Percentiles rank a stretch among this genome's conserved stretches.
Conservation (phyloP, 2,329 filamentous ascomycete species). For the Passalora sequoiae region DNA sequence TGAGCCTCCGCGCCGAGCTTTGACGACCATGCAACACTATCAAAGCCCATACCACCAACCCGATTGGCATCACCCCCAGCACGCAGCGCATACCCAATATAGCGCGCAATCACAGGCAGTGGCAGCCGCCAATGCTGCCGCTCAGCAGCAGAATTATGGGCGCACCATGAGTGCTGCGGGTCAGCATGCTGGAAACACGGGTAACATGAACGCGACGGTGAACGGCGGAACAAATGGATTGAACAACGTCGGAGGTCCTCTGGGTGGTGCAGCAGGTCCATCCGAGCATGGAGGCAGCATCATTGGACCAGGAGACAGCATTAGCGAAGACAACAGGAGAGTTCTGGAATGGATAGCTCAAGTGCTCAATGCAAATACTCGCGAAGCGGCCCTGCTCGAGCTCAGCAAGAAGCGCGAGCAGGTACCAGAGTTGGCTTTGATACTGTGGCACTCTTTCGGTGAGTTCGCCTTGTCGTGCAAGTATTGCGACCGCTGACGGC, state of each 20-base stretch:
- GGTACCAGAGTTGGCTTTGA: conserved; percentile 90
- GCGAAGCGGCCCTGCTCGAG: conserved; percentile 87
- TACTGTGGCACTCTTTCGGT: conserved; percentile 99
- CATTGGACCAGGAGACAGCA: conserved; percentile 30
- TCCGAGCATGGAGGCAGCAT: conserved; percentile 30
- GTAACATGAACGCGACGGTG: background rate
- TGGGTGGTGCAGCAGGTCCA: conserved; percentile 13
- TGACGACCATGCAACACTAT: conserved; percentile 47
- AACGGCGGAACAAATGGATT: conserved; percentile 30
- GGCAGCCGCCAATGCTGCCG: conserved; percentile 44
- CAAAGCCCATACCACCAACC: conserved; percentile 54
- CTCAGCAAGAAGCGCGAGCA: conserved; percentile 98
- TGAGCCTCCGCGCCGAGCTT: conserved; percentile 18
- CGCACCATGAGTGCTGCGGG: conserved; percentile 33
- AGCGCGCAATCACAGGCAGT: conserved; percentile 40
- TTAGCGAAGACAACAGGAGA: conserved; percentile 76
- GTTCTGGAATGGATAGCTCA: conserved; percentile 93
- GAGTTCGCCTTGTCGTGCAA: conserved; percentile 34
- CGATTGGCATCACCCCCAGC: conserved; percentile 65
- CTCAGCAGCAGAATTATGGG: conserved; percentile 34
- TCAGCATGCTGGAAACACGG: conserved; percentile 31
- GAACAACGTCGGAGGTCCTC: conserved; percentile 15
- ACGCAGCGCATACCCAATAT: conserved; percentile 42
- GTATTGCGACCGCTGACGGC: background rate
- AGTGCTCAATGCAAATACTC: conserved; percentile 76